phyloP scores from a whole-genome alignment of 495 filamentous ascomycete species.

The Daldinia bambusicola region DNA sequence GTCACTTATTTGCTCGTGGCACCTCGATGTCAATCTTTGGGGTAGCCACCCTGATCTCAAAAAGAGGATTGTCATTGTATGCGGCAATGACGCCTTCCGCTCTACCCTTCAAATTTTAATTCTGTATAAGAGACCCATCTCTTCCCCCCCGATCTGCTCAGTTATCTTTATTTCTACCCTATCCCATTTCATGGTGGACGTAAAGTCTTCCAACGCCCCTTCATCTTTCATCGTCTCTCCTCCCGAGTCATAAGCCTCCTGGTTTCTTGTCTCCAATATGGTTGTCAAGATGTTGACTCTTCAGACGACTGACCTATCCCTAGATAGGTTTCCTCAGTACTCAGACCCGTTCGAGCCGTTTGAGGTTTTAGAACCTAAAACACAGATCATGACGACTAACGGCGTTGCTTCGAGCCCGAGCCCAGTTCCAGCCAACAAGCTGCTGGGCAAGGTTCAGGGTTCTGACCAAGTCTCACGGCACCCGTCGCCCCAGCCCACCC shows the following conservation, averaged over 20 bases:
- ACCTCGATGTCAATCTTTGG: slow-evolving; percentile 19
- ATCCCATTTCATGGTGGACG: slow-evolving; percentile 13
- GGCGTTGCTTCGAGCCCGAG: slow-evolving; percentile 23
- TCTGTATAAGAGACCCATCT: slow-evolving; percentile 17
- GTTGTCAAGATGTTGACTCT: slow-evolving; percentile 52
- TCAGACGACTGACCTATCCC: slow-evolving; percentile 56
- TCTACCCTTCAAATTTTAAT: slow-evolving; percentile 8
- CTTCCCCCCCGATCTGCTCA: background rate
- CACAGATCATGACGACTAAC: slow-evolving; percentile 45
- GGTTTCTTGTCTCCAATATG: slow-evolving; percentile 27
- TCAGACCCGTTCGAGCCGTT: slow-evolving; percentile 52
- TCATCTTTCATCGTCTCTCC: background rate
- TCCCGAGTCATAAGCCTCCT: background rate
- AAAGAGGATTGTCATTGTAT: slow-evolving; percentile 16
- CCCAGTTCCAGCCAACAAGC: slow-evolving; percentile 47
- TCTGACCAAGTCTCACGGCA: slow-evolving; percentile 52
- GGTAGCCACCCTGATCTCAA: slow-evolving; percentile 19
- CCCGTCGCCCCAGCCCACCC: slow-evolving; percentile 92
- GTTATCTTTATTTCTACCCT: background rate
- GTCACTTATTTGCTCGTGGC: slow-evolving; percentile 12
- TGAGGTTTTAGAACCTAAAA: slow-evolving; percentile 30
- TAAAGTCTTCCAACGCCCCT: slow-evolving; percentile 5
- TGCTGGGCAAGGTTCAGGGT: slow-evolving; percentile 51
- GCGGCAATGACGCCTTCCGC: slow-evolving; percentile 30
- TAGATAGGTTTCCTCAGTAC: slow-evolving; percentile 54